Conservation (phyloP, 176 grass and related monocot species). For the Triticum turgidum region DNA sequence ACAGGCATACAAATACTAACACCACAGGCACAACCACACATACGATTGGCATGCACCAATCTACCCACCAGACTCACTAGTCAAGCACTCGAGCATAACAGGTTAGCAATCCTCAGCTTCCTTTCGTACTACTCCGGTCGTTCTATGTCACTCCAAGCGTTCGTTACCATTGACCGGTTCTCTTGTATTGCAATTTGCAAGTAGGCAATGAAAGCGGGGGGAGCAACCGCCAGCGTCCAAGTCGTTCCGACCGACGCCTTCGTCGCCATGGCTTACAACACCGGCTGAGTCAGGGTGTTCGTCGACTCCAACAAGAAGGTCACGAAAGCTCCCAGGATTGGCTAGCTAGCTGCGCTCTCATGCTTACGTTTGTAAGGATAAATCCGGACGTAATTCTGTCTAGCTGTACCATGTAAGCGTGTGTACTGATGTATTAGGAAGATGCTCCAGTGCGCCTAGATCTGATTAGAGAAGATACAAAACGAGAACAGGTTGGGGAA, state of each 20-base stretch:
- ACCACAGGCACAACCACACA: not conserved
- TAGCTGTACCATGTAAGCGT: not conserved
- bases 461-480: too few species aligned
- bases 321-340: too few species aligned
- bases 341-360: too few species aligned
- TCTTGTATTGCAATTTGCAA: too few species aligned
- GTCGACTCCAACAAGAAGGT: too few species aligned
- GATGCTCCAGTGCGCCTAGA: too few species aligned
- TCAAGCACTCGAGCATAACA: not conserved
- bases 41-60: not conserved
- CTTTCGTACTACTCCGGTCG: not conserved
- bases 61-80: not conserved
- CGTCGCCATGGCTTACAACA: slow-evolving; percentile 45
- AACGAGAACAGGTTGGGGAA: too few species aligned
- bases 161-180: not conserved
- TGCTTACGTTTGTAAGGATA: not conserved
- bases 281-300: not conserved
- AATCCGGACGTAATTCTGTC: not conserved
- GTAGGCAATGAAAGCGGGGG: slow-evolving; percentile 23
- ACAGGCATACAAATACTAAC: not conserved
- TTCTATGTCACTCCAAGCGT: too few species aligned
- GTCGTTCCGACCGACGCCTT: slow-evolving; percentile 15
- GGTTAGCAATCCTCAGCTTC: not conserved
- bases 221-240: not conserved
- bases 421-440: not conserved